Evolutionary conservation across 192 early-diverging fungal species (phyloP).

Genomic region (Geranomyces variabilis): DNA sequence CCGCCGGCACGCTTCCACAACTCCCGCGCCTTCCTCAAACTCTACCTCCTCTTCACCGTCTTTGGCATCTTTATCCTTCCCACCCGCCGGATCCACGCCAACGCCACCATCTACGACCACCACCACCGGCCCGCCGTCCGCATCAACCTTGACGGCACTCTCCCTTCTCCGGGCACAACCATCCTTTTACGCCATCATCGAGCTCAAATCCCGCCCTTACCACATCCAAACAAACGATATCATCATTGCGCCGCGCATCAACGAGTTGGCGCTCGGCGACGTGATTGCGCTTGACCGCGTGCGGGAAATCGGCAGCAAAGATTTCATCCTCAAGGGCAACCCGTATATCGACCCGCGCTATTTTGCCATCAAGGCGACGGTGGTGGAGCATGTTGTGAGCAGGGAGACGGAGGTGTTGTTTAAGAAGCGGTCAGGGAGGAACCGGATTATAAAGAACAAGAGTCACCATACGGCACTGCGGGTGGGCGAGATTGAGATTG

Average conservation of each 20-base stretch:
- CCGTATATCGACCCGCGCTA: conserved; percentile 79
- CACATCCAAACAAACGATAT: conserved; percentile 88
- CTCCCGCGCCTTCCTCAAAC: too few species aligned
- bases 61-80: background rate
- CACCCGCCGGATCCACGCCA: background rate
- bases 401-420: conserved; percentile 39
- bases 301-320: conserved; percentile 80
- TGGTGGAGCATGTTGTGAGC: conserved; percentile 80
- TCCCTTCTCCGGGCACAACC: conserved; percentile 36
- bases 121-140: conserved; percentile 14
- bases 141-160: conserved; percentile 35
- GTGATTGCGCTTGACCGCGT: conserved; percentile 83
- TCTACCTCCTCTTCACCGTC: background rate
- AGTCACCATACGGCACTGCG: conserved; percentile 51
- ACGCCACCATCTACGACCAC: background rate
- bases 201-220: conserved; percentile 85
- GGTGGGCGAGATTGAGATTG: conserved; percentile 49
- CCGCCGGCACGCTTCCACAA: too few species aligned
- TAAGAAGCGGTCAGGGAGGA: conserved; percentile 43
- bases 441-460: conserved; percentile 41
- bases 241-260: conserved; percentile 79
- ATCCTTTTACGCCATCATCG: conserved; percentile 80
- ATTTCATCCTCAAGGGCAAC: conserved; percentile 83
- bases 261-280: conserved; percentile 86
- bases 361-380: conserved; percentile 79